A percentile compares a stretch with the other conserved stretches of the same genome.
phyloP scores from a whole-genome alignment of 345 rosid genomes.

The Erodium maritimum region DNA sequence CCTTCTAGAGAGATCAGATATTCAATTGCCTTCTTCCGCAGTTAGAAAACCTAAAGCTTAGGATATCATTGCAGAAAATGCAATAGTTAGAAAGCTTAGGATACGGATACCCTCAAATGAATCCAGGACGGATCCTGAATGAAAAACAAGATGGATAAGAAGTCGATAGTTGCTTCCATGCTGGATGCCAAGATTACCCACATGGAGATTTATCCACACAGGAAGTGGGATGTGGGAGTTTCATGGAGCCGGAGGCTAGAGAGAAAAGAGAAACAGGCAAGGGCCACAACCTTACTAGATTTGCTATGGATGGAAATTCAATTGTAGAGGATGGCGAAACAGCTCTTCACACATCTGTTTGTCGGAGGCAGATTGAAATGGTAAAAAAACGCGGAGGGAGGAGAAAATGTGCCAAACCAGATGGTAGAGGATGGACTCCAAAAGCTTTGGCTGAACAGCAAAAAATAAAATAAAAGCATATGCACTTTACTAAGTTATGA shows the following conservation, averaged over 20 bases:
- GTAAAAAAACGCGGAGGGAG: constrained; percentile 47
- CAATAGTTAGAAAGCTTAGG: constrained; percentile 31
- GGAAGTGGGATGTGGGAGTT: too few relatives aligned
- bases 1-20: constrained; percentile 6
- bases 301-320: constrained; percentile 15
- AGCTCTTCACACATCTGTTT: constrained; percentile 36
- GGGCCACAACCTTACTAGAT: constrained; percentile 10
- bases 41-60: constrained; percentile 15
- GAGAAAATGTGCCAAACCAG: constrained; percentile 33
- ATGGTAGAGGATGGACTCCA: constrained; percentile 37
- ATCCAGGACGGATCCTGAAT: constrained; percentile 18
- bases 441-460: constrained; percentile 41
- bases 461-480: constrained; percentile 34
- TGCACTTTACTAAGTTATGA: constrained; percentile 34
- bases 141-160: constrained; percentile 29
- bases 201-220: constrained; percentile 14
- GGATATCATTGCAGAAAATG: constrained; percentile 36
- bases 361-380: constrained; percentile 40
- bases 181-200: constrained; percentile 20
- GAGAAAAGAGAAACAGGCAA: constrained; percentile 20
- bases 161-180: constrained; percentile 14
- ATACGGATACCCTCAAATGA: constrained; percentile 18
- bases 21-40: neutral
- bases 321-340: constrained; percentile 26
- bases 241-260: constrained; percentile 23